These are phyloP conservation scores for Verticillium zaregamsianum DNA, from an alignment of 2,329 filamentous ascomycete species.

Conservation along the genomic window DNA sequence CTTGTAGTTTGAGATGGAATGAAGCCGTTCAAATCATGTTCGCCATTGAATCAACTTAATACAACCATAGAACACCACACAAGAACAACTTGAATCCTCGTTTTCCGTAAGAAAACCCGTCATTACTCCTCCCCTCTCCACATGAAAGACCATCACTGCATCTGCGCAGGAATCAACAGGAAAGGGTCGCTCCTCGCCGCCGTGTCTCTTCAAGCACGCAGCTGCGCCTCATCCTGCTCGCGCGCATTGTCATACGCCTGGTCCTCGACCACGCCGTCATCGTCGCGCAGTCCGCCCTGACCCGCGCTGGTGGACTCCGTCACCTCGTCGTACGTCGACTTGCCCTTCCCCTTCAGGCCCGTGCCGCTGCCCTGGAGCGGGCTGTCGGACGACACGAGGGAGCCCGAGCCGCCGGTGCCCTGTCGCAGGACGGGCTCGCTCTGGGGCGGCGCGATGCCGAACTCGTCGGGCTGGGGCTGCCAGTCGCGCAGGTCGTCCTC, in stretches of 20 bases:
- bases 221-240: not conserved
- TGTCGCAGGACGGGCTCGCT: not conserved
- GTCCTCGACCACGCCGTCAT: not conserved
- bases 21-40: not conserved
- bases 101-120: not conserved
- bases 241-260: not conserved
- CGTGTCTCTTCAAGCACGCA: not conserved
- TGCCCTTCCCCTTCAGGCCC: not conserved
- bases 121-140: not conserved
- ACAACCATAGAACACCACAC: not conserved
- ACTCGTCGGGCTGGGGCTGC: slow-evolving; percentile 42
- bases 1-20: too few relatives aligned
- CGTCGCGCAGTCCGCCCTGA: not conserved
- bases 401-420: not conserved
- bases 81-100: not conserved
- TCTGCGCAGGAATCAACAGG: not conserved
- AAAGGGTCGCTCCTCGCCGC: not conserved
- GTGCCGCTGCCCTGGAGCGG: not conserved
- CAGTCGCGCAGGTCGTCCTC: slow-evolving; percentile 84
- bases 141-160: not conserved
- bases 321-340: not conserved
- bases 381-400: not conserved
- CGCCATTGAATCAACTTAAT: not conserved
- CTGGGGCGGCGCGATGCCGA: slow-evolving; percentile 3
- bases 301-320: not conserved